Evolutionary conservation across 176 grass and related monocot genomes (phyloP), one percentile per base, ranked within the genome.

Genomic region (Stipa capillata): DNA sequence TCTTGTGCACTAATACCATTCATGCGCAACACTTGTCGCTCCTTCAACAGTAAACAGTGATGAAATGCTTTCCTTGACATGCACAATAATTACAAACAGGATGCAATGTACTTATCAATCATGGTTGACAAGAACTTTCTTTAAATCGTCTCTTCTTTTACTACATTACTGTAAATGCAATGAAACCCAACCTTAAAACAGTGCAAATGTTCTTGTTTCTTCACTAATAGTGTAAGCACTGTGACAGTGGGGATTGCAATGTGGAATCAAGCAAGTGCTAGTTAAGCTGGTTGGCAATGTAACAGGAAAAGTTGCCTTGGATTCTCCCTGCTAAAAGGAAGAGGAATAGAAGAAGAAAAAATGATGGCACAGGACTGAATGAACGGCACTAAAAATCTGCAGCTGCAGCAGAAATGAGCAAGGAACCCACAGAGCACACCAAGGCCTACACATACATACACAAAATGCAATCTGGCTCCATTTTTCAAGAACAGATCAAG

Each of bases 401-500:
- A 78, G 60, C 13, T 52, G 72, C 74, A 51, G 17, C 54, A 71
- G 63, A 85, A 69, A 69, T 80, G 87, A 62, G 69, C 81, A 69
- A 89, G 82, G 80, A 84, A 69, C 61, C 86, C 72, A 74, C 76
- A 86, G 77, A 49, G 21, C 10, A n/a, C 75, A 55, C 21, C 41
- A 61, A 66, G 39, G 57, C 80, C 64, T 24, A 13, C 40, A n/a
- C n/a, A n/a, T n/a, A n/a, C 53, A 89, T 54, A 44, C 77, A 77
- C 64, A 76, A 48, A 60, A 65, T 78, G 78, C 78, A 82, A 77
- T 89, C 78, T 85, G 78, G 77, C 78, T 81, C 56, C 72, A 82
- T 85, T 85, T 75, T 72, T 85, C 65, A 65, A 43, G 72, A 82
- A 85, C 82, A 85, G 58, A 75, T 82, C 57, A 74, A 57, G 72